Conservation (phyloP, 768 basidiomycete species). For the Psilocybe tampanensis region DNA sequence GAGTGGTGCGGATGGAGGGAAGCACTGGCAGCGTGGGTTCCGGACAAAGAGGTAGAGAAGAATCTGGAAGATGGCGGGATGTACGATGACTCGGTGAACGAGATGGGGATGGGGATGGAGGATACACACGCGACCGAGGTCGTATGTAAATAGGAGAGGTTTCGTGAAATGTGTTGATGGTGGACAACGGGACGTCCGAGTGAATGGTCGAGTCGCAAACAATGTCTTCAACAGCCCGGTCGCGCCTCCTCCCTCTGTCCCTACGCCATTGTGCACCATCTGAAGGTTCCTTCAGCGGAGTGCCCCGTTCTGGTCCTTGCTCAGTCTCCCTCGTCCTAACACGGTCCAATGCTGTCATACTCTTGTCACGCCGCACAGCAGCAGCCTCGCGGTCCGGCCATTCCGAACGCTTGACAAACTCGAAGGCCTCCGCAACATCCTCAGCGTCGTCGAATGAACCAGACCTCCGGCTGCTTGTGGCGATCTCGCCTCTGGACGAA, state of each 20-base stretch:
- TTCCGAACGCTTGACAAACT: conserved; percentile 83
- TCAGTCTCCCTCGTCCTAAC: conserved; percentile 52
- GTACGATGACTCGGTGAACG: conserved; percentile 25
- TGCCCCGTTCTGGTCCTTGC: conserved; percentile 30
- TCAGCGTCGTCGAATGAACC: conserved; percentile 46
- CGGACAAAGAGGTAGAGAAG: conserved; percentile 18
- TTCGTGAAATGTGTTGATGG: conserved; percentile 29
- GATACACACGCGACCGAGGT: conserved; percentile 49
- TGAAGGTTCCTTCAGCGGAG: conserved; percentile 44
- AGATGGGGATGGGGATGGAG: conserved; percentile 57
- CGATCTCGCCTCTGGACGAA: conserved; percentile 28
- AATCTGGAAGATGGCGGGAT: conserved; percentile 18
- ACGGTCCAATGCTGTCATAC: conserved; percentile 60
- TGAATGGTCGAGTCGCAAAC: conserved; percentile 31
- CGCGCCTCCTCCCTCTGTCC: conserved; percentile 67
- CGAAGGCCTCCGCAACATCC: conserved; percentile 69
- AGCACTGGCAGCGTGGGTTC: conserved; percentile 16
- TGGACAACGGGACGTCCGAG: conserved; percentile 30
- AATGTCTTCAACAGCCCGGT: conserved; percentile 49
- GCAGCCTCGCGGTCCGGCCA: conserved; percentile 83
- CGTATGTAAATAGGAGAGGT: conserved; percentile 43
- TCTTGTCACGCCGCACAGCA: conserved; percentile 69
- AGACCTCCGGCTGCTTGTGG: conserved; percentile 27
- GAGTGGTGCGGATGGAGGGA: conserved; percentile 24
- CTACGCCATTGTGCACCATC: conserved; percentile 63